These are phyloP conservation scores for Suillus alpinus DNA, from an alignment of 768 basidiomycete species.

Conservation along the genomic window DNA sequence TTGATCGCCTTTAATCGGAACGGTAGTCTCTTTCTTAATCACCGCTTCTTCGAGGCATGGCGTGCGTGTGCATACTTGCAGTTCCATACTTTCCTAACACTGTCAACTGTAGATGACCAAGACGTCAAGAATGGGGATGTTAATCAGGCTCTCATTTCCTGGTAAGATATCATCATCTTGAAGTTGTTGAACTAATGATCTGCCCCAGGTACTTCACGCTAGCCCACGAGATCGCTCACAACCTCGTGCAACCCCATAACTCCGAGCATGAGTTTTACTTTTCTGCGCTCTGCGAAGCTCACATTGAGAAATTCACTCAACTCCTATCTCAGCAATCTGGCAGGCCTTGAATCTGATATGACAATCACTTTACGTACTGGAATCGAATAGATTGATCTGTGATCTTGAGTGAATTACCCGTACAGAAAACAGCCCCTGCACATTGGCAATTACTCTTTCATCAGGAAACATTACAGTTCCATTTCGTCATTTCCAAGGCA, in stretches of 20 bases:
- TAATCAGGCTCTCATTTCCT: slow-evolving; percentile 73
- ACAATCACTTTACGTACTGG: neutral
- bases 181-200: neutral
- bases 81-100: neutral
- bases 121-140: slow-evolving; percentile 55
- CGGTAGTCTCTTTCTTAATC: slow-evolving; percentile 85
- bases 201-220: slow-evolving; percentile 77
- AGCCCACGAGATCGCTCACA: slow-evolving; percentile 93
- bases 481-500: neutral
- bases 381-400: too few relatives aligned
- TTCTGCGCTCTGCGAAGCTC: slow-evolving; percentile 80
- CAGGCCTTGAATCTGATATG: neutral
- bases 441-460: too few relatives aligned
- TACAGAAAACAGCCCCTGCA: neutral
- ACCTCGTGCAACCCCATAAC: slow-evolving; percentile 83
- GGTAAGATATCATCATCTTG: slow-evolving; percentile 40
- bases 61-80: slow-evolving; percentile 49
- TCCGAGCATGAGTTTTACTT: slow-evolving; percentile 95
- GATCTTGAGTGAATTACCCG: neutral
- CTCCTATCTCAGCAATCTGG: slow-evolving; percentile 19
- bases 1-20: slow-evolving; percentile 92
- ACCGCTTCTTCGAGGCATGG: slow-evolving; percentile 84
- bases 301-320: slow-evolving; percentile 41
- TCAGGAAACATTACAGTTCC: neutral
- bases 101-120: slow-evolving; percentile 54